Evolutionary conservation across 768 basidiomycete species (phyloP), one percentile per base, ranked within the genome.

Genomic region (Kwoniella shandongensis): DNA sequence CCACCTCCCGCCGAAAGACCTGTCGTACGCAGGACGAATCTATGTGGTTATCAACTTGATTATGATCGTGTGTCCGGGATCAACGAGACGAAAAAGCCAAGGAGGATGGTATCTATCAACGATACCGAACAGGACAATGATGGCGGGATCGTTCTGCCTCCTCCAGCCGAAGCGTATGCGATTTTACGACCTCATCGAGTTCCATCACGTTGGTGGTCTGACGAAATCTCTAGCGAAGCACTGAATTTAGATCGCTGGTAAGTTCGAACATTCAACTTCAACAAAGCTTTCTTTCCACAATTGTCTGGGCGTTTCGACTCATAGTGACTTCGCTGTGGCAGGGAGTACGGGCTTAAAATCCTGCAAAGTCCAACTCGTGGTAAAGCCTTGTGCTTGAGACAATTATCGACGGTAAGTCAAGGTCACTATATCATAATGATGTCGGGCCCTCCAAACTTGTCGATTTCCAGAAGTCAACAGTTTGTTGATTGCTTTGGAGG

Each of bases 81-180:
- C 6, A 13, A 6, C 7, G 32, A 32, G 32, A 32, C 32, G 6
- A 6, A 13, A 32, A 32, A 13, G 13, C 32, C 32, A 13, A 32
- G 32, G 13, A 32, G 32, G 13, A 13, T 32, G 6, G 32, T 13
- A 6, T 13, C 32, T 32, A 6, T 13, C 6, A 6, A 32, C 13
- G 32, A 32, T 32, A n/a, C n/a, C n/a, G n/a, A n/a, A n/a, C n/a
- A n/a, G n/a, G n/a, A n/a, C n/a, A n/a, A n/a, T n/a, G n/a, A n/a
- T n/a, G n/a, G n/a, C n/a, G n/a, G n/a, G n/a, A n/a, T n/a, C n/a
- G n/a, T n/a, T n/a, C n/a, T n/a, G 42, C 40, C 41, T 22, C 40
- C 32, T 5, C 54, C 54, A 20, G 47, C 46, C 11, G 54, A 56
- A 22, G 54, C 54, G 6, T 56, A 56, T 38, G 29, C 44, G 39